A percentile compares a stretch with the other conserved stretches of the same genome.
phyloP scores from a whole-genome alignment of 495 filamentous ascomycete species.

The Melanomma pulvis-pyrius region DNA sequence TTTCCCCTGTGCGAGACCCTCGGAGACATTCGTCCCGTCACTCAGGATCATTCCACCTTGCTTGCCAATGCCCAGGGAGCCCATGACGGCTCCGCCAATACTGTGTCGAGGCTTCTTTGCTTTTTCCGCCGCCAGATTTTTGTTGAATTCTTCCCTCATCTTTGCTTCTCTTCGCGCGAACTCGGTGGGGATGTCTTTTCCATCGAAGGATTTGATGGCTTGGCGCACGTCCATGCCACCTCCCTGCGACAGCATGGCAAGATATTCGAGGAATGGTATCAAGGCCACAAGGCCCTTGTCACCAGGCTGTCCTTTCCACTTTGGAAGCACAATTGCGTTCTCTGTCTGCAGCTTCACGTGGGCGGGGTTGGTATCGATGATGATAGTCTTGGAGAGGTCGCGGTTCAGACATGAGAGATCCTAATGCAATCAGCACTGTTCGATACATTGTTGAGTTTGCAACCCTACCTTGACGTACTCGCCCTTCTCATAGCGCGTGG shows the following conservation, averaged over 20 bases:
- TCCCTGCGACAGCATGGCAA: conserved; percentile 77
- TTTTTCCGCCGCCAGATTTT: conserved; percentile 71
- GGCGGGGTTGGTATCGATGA: conserved; percentile 80
- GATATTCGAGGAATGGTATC: conserved; percentile 95
- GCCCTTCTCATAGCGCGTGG: conserved; percentile 90
- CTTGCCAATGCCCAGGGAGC: conserved; percentile 67
- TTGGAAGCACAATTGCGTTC: conserved; percentile 87
- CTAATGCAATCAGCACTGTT: conserved; percentile 49
- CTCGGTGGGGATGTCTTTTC: conserved; percentile 80
- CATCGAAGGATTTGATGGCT: conserved; percentile 84
- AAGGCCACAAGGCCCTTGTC: conserved; percentile 83
- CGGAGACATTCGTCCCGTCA: conserved; percentile 64
- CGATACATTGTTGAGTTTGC: background rate
- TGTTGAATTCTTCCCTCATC: conserved; percentile 76
- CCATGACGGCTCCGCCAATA: conserved; percentile 65
- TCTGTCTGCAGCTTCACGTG: conserved; percentile 86
- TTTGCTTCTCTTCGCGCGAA: conserved; percentile 86
- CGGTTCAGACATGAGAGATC: conserved; percentile 96
- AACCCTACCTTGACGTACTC: conserved; percentile 88
- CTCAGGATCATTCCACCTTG: conserved; percentile 56
- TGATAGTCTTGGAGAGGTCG: conserved; percentile 87
- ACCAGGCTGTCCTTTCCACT: conserved; percentile 81
- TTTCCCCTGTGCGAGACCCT: conserved; percentile 84
- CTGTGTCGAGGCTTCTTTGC: conserved; percentile 60
- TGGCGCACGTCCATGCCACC: conserved; percentile 74